Evolutionary conservation across 306 rosid species (phyloP).

Genomic region (Malus fusca): DNA sequence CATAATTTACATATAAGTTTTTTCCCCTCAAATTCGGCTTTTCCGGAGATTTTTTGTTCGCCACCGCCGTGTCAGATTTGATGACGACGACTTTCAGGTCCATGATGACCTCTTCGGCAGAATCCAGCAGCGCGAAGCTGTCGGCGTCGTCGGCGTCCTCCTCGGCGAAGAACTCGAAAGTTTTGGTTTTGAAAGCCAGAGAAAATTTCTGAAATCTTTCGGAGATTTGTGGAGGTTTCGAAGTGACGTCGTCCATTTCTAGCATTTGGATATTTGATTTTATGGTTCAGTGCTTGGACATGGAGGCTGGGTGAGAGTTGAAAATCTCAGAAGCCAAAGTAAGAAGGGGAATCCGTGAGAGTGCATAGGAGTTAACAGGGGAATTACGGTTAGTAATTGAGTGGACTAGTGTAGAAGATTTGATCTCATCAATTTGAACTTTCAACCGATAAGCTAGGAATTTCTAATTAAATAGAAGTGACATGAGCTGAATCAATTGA

Average conservation of each 20-base stretch:
- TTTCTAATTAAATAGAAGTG: not conserved
- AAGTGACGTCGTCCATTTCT: conserved; percentile 48
- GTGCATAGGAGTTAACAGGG: too few species aligned
- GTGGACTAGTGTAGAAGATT: too few species aligned
- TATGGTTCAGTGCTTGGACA: too few species aligned
- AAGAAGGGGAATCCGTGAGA: too few species aligned
- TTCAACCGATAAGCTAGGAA: not conserved
- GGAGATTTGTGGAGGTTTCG: conserved; percentile 86
- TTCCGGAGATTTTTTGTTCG: not conserved
- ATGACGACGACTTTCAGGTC: conserved; percentile 90
- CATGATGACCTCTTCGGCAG: conserved; percentile 79
- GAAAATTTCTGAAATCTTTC: conserved; percentile 93
- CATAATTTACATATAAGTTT: too few species aligned
- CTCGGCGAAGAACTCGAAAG: conserved; percentile 83
- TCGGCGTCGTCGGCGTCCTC: conserved; percentile 48
- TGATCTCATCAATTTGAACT: not conserved
- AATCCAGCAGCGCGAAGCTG: conserved; percentile 70
- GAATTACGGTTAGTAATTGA: too few species aligned
- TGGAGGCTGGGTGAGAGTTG: too few species aligned
- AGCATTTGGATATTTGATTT: too few species aligned
- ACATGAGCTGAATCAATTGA: not conserved
- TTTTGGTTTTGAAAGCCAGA: conserved; percentile 83
- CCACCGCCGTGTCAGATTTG: conserved; percentile 43
- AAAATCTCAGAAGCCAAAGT: too few species aligned
- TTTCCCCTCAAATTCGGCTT: too few species aligned